These are phyloP conservation scores for Russula brevipes DNA, from an alignment of 768 basidiomycete genomes.

Conservation along the genomic window DNA sequence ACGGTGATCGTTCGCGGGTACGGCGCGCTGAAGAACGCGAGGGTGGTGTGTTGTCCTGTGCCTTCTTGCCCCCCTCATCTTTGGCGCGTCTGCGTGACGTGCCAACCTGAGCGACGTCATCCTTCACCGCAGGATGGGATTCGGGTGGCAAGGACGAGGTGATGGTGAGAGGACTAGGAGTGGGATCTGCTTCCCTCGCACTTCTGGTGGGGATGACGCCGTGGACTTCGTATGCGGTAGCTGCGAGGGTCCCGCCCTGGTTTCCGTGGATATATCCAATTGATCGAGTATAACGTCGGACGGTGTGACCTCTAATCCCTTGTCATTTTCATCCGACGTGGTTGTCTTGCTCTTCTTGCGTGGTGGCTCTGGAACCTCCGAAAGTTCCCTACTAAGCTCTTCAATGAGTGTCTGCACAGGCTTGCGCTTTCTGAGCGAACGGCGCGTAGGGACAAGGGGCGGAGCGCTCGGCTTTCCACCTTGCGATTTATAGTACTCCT, in stretches of 20 bases:
- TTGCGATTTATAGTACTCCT: slow-evolving; percentile 19
- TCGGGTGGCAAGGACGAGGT: slow-evolving; percentile 20
- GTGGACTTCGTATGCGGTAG: neutral
- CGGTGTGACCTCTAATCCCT: neutral
- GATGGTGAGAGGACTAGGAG: slow-evolving; percentile 22
- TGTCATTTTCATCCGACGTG: slow-evolving; percentile 10
- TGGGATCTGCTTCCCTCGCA: slow-evolving; percentile 9
- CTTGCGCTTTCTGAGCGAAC: slow-evolving; percentile 23
- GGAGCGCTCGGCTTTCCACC: neutral
- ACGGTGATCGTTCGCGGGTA: slow-evolving; percentile 10
- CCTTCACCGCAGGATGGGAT: slow-evolving; percentile 2
- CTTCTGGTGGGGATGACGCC: neutral
- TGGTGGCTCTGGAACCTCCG: slow-evolving; percentile 20
- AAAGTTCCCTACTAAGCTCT: slow-evolving; percentile 11
- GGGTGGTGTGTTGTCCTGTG: neutral
- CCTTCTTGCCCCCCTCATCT: slow-evolving; percentile 13
- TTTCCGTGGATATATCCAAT: neutral
- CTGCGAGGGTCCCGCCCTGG: slow-evolving; percentile 8
- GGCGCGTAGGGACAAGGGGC: slow-evolving; percentile 17
- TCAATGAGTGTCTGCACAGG: slow-evolving; percentile 8
- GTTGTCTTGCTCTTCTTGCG: slow-evolving; percentile 19
- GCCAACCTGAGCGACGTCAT: slow-evolving; percentile 3
- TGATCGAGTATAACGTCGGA: neutral
- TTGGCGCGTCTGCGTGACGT: slow-evolving; percentile 13
- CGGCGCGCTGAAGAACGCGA: slow-evolving; percentile 18